Base-by-base conservation (phyloP, 495 filamentous ascomycete genomes). In the Apodospora peruviana region DNA sequence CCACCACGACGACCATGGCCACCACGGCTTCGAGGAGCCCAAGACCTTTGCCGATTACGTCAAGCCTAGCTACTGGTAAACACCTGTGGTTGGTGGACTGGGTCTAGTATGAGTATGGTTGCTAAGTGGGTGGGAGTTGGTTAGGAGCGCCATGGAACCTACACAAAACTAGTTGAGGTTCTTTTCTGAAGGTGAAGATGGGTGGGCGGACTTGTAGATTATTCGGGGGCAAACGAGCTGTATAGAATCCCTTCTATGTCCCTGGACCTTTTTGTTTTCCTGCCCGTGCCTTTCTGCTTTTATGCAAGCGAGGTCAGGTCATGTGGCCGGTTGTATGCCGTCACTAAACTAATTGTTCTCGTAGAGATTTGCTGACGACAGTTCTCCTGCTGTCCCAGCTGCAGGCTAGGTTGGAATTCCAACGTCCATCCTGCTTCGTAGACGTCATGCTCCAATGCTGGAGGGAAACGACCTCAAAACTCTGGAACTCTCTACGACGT, bases 41-140 rank as follows among this genome's bases (percentile, higher is more conserved):
- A 91, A 93, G 83, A 95, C 86, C 48, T 89, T 95, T 56, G 87
- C 86, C 67, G 84, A 98, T 79, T 96, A 73, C 74, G 86, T 98
- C 67, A 86, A 84, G 80, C 87, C 89, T 23, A 78, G 93, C 61
- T 97, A 97, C 80, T 80, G 83, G 77, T 96, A 87, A 58, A 56
- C 14, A n/a, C n/a, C n/a, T 9, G 12, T 37, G 43, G 44, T 48
- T 55, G 39, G 41, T 19, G 38, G 40, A 45, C 25, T 16, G n/a
- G 20, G 4, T 20, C 29, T 3, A 23, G 4, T 19, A 32, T 40
- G 37, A 14, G 20, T 9, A 14, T 34, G 17, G 19, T 37, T 38
- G 18, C 9, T 16, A 17, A 36, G 5, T 9, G 19, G 41, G 1
- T 18, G n/a, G 32, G 38, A 43, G 23, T 42, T 40, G 29, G 23